Conservation (phyloP, 805 yeast genomes). For the Myxozyma melibiosi region DNA sequence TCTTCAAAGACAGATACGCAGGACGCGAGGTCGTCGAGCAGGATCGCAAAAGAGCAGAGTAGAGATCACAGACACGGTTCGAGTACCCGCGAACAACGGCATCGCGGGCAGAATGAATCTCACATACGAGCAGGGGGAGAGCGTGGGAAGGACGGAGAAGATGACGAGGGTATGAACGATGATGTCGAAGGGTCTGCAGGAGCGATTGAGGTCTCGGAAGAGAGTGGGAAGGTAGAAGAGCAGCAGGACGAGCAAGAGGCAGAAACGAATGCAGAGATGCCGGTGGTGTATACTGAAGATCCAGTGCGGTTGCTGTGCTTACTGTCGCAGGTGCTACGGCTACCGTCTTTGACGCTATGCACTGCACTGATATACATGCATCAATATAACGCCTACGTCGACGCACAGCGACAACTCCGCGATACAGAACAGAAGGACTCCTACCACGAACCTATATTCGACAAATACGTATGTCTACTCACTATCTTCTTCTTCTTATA, state of each 20-base stretch:
- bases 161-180: too few species aligned
- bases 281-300: background rate
- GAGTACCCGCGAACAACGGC: too few species aligned
- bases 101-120: too few species aligned
- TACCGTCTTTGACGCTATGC: conserved; percentile 12
- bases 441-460: conserved; percentile 3
- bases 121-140: too few species aligned
- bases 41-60: too few species aligned
- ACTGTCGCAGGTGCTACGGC: conserved; percentile 1
- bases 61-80: too few species aligned
- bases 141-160: too few species aligned
- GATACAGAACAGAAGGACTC: background rate
- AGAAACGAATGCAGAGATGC: background rate
- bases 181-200: too few species aligned
- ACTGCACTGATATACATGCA: conserved; percentile 12
- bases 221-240: background rate
- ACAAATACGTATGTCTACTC: conserved; percentile 13
- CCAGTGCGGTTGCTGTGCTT: conserved; percentile 1
- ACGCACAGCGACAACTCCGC: background rate
- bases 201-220: background rate
- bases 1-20: too few species aligned
- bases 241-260: background rate
- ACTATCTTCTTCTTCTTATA: background rate
- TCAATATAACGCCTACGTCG: too few species aligned
- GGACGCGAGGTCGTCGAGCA: too few species aligned